A percentile compares a stretch with the other conserved stretches of the same genome.
phyloP scores from a whole-genome alignment of 345 rosid genomes.

The Raphanus raphanistrum region DNA sequence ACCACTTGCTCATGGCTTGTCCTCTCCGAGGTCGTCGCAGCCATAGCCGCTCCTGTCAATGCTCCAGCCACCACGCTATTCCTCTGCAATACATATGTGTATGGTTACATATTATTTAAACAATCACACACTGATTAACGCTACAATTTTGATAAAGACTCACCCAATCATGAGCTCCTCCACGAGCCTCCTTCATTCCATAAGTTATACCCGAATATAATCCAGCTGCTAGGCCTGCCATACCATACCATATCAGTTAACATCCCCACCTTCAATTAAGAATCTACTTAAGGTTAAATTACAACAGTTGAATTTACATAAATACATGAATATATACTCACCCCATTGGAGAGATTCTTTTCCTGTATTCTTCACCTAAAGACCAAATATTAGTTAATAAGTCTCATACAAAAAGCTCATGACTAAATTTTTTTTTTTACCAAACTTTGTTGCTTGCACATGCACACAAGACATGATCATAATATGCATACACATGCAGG shows the following conservation, averaged over 20 bases:
- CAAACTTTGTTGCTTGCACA: background rate
- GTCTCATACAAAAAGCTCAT: background rate
- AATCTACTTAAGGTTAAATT: background rate
- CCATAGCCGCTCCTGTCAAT: slow-evolving; percentile 76
- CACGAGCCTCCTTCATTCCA: slow-evolving; percentile 80
- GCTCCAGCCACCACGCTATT: slow-evolving; percentile 96
- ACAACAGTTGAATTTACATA: background rate
- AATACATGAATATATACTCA: slow-evolving; percentile 33
- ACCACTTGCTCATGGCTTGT: slow-evolving; percentile 76
- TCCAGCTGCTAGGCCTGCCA: slow-evolving; percentile 86
- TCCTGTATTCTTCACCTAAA: slow-evolving; percentile 83
- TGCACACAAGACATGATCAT: background rate
- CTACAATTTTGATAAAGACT: slow-evolving; percentile 17
- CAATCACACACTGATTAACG: background rate
- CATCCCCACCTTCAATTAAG: background rate
- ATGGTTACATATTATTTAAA: background rate
- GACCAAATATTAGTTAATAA: slow-evolving; percentile 15
- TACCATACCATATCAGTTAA: background rate
- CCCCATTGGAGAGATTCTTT: slow-evolving; percentile 96
- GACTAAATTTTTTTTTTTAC: background rate
- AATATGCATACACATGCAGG: background rate
- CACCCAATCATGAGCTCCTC: slow-evolving; percentile 93
- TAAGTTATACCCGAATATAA: slow-evolving; percentile 82
- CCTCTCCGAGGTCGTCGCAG: slow-evolving; percentile 62
- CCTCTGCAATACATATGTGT: slow-evolving; percentile 46